A percentile compares a stretch with the other conserved stretches of the same genome.
Evolutionary conservation across 2,329 filamentous ascomycete species (phyloP).

Genomic region (Grosmannia huntii): DNA sequence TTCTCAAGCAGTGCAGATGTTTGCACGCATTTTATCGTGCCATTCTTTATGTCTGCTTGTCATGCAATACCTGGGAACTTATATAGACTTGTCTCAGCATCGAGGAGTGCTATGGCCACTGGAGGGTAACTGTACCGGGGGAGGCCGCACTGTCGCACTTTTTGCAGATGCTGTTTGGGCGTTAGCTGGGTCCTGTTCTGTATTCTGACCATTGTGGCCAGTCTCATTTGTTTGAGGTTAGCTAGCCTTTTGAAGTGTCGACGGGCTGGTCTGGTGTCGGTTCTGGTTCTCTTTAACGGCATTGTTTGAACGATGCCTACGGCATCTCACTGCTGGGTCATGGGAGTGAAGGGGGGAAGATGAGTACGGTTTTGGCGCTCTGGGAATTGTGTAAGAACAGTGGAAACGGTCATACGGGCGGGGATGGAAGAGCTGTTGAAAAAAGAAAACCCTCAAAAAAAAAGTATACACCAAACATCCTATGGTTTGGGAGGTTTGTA

Average conservation of each 20-base stretch:
- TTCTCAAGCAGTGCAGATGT: background rate
- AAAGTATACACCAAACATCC: background rate
- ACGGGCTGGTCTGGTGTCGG: background rate
- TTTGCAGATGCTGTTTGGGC: background rate
- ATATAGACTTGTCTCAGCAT: background rate
- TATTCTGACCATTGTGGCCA: background rate
- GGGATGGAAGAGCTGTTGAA: background rate
- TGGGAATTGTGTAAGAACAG: background rate
- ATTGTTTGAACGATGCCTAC: background rate
- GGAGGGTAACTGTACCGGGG: background rate
- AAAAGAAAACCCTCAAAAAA: background rate
- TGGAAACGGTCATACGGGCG: background rate
- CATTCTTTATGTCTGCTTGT: background rate
- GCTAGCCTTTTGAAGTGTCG: background rate
- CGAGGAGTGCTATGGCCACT: background rate
- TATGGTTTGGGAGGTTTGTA: background rate
- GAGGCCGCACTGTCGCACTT: background rate
- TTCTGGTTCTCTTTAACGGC: background rate
- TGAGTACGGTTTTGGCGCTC: background rate
- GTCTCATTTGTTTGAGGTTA: background rate
- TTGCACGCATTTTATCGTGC: background rate
- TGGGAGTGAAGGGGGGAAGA: background rate
- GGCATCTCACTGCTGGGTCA: background rate
- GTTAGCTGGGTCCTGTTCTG: background rate
- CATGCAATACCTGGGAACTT: background rate